Evolutionary conservation across 257 asterid species (phyloP).

Genomic region (Solanum tarapatanum): DNA sequence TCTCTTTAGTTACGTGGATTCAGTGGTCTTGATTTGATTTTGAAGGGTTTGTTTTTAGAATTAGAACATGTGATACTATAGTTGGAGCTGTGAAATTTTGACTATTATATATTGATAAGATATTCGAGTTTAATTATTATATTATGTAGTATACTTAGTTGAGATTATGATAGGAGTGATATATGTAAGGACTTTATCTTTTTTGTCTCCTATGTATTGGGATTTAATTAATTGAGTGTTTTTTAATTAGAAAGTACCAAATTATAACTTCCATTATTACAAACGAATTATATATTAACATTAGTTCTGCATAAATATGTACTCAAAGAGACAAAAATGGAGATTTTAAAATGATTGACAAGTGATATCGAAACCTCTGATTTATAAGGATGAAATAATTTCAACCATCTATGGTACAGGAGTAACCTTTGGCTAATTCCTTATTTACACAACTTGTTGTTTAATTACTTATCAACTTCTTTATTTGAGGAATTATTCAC

Average conservation of each 20-base stretch:
- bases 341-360: not conserved
- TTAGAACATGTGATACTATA: not conserved
- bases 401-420: not conserved
- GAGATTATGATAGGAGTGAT: not conserved
- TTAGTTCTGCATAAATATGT: not conserved
- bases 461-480: not conserved
- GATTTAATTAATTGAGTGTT: not conserved
- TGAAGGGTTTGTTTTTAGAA: not conserved
- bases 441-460: not conserved
- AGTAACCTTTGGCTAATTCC: not conserved
- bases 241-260: not conserved
- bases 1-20: not conserved
- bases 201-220: not conserved
- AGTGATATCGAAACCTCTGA: accelerated
- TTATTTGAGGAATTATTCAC: not conserved
- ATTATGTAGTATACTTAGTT: not conserved
- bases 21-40: too few species aligned
- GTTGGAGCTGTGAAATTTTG: not conserved
- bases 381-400: not conserved
- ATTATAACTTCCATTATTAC: not conserved
- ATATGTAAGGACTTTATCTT: not conserved
- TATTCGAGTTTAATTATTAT: not conserved
- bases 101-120: not conserved
- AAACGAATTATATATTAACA: not conserved
- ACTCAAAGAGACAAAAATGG: not conserved